phyloP scores from a whole-genome alignment of 495 filamentous ascomycete species.

The Tirmania nivea region DNA sequence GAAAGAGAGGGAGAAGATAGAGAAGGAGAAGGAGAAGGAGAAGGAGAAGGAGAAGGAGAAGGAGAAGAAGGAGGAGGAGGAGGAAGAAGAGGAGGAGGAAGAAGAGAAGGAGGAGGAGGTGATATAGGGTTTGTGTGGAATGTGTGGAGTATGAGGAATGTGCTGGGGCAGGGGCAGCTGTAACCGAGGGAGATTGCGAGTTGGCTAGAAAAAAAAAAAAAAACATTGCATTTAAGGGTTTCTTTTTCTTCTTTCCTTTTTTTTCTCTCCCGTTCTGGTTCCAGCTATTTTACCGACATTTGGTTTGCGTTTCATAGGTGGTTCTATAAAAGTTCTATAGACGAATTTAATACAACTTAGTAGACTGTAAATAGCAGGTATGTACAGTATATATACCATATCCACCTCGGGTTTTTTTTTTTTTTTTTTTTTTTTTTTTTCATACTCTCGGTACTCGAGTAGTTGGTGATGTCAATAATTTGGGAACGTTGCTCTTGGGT shows the following conservation, averaged over 20 bases:
- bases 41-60: constrained; percentile 13
- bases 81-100: constrained; percentile 6
- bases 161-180: too few relatives aligned
- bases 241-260: constrained; percentile 3
- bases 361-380: too few relatives aligned
- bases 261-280: not conserved
- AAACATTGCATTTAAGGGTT: not conserved
- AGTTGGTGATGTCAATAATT: too few relatives aligned
- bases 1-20: not conserved
- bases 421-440: too few relatives aligned
- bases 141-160: constrained; percentile 7
- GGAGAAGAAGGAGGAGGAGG: constrained; percentile 7
- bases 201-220: too few relatives aligned
- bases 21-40: not conserved
- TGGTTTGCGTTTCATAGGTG: not conserved
- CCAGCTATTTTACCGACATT: not conserved
- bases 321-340: too few relatives aligned
- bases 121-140: constrained; percentile 5
- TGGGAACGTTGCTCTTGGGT: too few relatives aligned
- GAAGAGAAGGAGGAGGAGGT: constrained; percentile 1
- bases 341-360: too few relatives aligned
- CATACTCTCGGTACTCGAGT: too few relatives aligned
- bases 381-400: too few relatives aligned
- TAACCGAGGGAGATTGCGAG: too few relatives aligned
- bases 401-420: too few relatives aligned